Conservation (phyloP, 2,329 filamentous ascomycete species). For the Cytospora leucostoma region DNA sequence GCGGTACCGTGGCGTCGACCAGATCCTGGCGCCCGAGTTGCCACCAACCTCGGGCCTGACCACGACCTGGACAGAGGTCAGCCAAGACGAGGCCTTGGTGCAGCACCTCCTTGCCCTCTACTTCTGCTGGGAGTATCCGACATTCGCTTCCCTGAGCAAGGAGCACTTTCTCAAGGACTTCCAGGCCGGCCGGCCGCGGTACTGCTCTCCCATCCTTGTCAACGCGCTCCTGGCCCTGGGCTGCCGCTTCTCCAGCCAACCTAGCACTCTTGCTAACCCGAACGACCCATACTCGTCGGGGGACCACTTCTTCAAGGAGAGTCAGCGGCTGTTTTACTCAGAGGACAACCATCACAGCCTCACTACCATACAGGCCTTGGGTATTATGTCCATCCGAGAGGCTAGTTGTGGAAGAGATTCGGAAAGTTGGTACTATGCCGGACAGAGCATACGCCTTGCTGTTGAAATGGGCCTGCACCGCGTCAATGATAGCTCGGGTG, state of each 20-base stretch:
- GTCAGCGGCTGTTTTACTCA: slow-evolving; percentile 59
- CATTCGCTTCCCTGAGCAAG: slow-evolving; percentile 71
- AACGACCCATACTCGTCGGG: slow-evolving; percentile 66
- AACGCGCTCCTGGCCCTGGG: slow-evolving; percentile 67
- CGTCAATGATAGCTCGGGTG: slow-evolving; percentile 42
- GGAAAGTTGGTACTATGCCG: slow-evolving; percentile 71
- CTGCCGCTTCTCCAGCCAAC: slow-evolving; percentile 68
- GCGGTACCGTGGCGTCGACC: slow-evolving; percentile 47
- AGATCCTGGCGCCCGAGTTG: slow-evolving; percentile 50
- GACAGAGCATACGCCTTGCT: slow-evolving; percentile 70
- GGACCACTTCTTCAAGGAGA: slow-evolving; percentile 74
- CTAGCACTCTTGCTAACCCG: slow-evolving; percentile 63
- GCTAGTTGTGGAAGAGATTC: slow-evolving; percentile 72
- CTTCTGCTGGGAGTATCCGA: slow-evolving; percentile 77
- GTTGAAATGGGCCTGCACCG: slow-evolving; percentile 71
- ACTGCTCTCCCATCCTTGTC: slow-evolving; percentile 67
- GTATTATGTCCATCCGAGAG: slow-evolving; percentile 75
- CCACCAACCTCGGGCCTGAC: slow-evolving; percentile 47
- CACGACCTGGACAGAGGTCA: slow-evolving; percentile 62
- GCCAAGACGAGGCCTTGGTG: slow-evolving; percentile 58
- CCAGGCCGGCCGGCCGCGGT: slow-evolving; percentile 58
- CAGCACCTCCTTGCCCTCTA: slow-evolving; percentile 66
- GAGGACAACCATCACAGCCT: slow-evolving; percentile 61
- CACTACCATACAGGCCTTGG: slow-evolving; percentile 73
- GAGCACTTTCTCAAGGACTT: slow-evolving; percentile 71